A percentile compares a stretch with the other conserved stretches of the same genome.
Conservation (phyloP, 139 green algal genomes). For the Micractinium sp. region DNA sequence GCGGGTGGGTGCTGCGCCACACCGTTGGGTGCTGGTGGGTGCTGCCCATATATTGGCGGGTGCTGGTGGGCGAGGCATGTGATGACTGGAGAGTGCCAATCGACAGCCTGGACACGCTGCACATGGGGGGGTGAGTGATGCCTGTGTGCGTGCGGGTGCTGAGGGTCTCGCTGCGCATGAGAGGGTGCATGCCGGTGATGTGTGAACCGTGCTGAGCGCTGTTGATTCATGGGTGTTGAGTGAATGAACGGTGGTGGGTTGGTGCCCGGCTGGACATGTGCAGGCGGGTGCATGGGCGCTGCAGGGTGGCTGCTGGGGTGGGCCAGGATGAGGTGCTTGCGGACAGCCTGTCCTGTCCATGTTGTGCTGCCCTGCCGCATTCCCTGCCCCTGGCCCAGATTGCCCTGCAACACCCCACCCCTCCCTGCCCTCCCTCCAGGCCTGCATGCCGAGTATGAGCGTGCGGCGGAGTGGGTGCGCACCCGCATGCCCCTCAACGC, state of each 20-base stretch:
- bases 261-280: neutral
- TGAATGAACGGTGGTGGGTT: neutral
- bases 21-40: neutral
- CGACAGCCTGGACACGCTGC: conserved; percentile 77
- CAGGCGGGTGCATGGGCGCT: neutral
- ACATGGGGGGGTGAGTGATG: conserved; percentile 54
- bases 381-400: neutral
- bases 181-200: no score
- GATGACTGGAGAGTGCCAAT: conserved; percentile 2
- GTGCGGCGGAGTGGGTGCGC: conserved; percentile 55
- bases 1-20: neutral
- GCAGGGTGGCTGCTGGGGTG: no score
- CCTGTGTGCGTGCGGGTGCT: no score
- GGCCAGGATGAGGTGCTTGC: no score
- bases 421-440: neutral
- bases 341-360: neutral
- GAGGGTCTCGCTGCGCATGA: no score
- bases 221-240: no score
- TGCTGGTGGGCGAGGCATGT: neutral
- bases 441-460: conserved; percentile 56
- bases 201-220: no score
- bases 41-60: neutral
- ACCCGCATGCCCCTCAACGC: conserved; percentile 6
- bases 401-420: neutral
- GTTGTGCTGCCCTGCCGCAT: neutral